These are phyloP conservation scores for Trichoderma sp. DNA, from an alignment of 2,329 filamentous ascomycete species.

Conservation along the genomic window DNA sequence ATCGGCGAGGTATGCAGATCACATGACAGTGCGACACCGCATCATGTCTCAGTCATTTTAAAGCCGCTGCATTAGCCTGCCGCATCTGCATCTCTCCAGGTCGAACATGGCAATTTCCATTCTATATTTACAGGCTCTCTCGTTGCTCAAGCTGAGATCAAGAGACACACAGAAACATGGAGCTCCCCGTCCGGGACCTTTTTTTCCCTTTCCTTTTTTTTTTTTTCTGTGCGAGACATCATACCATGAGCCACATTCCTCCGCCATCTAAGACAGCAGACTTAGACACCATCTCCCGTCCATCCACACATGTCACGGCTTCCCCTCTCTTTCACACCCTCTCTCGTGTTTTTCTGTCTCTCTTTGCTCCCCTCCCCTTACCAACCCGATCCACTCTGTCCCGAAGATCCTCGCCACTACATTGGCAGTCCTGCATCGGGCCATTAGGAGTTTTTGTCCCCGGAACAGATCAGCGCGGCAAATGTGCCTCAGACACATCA, in stretches of 20 bases:
- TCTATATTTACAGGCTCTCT: neutral
- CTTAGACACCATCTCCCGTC: conserved; percentile 5
- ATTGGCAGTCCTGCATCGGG: neutral
- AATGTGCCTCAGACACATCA: conserved; percentile 11
- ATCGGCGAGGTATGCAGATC: neutral
- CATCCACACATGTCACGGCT: neutral
- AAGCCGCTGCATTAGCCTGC: neutral
- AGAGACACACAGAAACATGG: neutral
- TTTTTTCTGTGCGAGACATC: neutral
- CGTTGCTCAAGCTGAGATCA: neutral
- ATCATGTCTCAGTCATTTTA: conserved; percentile 6
- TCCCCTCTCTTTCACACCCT: neutral
- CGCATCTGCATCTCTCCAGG: neutral
- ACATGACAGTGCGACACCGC: conserved; percentile 13
- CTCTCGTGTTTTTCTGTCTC: conserved; percentile 15
- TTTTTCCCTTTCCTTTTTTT: neutral
- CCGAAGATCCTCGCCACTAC: neutral
- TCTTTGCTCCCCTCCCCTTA: neutral
- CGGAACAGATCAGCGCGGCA: conserved; percentile 9
- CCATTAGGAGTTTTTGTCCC: neutral
- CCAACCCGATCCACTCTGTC: neutral
- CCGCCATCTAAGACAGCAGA: conserved; percentile 7
- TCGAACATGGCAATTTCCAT: neutral
- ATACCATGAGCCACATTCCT: conserved; percentile 1
- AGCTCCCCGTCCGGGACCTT: neutral